Conservation (phyloP, 768 basidiomycete genomes). For the Leccinum obscurum region DNA sequence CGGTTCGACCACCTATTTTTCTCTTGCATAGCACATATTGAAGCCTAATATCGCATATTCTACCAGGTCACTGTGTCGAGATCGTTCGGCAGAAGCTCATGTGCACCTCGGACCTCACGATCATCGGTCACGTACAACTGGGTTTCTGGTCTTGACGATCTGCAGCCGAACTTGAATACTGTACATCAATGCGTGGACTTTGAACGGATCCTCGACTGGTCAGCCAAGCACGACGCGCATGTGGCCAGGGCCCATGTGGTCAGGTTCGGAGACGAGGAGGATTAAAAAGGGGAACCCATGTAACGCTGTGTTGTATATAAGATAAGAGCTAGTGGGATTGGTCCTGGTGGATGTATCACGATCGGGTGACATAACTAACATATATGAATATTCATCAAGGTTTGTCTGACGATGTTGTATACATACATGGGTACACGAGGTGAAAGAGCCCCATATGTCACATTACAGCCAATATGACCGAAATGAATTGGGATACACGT, state of each 20-base stretch:
- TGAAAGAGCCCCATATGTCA: too few relatives aligned
- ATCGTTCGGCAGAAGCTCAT: constrained; percentile 6
- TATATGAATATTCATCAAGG: too few relatives aligned
- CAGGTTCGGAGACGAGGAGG: constrained; percentile 1
- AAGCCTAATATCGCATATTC: neutral
- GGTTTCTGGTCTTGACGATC: neutral
- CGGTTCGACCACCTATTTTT: neutral
- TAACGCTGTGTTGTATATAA: neutral
- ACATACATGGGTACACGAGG: too few relatives aligned
- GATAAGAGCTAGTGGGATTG: too few relatives aligned
- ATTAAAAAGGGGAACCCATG: neutral
- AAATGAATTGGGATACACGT: too few relatives aligned
- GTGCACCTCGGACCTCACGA: constrained; percentile 4
- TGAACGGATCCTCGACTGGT: constrained; percentile 5
- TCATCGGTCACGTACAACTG: constrained; percentile 1
- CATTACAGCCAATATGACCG: too few relatives aligned
- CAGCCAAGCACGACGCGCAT: neutral
- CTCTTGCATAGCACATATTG: neutral
- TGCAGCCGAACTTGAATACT: constrained; percentile 1
- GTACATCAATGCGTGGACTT: constrained; percentile 4
- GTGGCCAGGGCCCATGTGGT: neutral
- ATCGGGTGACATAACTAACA: neutral
- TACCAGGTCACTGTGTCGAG: constrained; percentile 1
- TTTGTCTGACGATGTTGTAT: too few relatives aligned
- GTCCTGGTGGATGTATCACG: neutral